phyloP scores from a whole-genome alignment of 768 basidiomycete species.

The Grammothele lineata region DNA sequence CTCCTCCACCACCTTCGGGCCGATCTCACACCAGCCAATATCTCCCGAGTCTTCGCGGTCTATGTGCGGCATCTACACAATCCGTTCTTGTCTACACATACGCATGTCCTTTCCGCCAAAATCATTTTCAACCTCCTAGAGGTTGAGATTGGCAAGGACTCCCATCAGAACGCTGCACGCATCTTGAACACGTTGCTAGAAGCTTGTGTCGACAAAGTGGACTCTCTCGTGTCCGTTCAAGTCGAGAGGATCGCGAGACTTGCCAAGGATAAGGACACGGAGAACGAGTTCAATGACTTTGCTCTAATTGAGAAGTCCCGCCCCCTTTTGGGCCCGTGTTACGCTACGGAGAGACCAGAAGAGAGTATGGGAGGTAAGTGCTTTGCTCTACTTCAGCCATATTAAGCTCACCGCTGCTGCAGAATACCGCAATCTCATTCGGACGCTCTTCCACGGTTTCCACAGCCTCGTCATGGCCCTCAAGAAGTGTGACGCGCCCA shows the following conservation, averaged over 20 bases:
- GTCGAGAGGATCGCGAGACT: constrained; percentile 48
- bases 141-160: constrained; percentile 71
- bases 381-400: background rate
- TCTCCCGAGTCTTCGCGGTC: constrained; percentile 73
- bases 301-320: constrained; percentile 79
- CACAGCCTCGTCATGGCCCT: constrained; percentile 73
- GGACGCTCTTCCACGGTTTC: constrained; percentile 85
- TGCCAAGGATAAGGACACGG: constrained; percentile 40
- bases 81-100: constrained; percentile 68
- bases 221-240: constrained; percentile 67
- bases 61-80: constrained; percentile 91
- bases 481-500: constrained; percentile 73
- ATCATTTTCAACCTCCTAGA: constrained; percentile 90
- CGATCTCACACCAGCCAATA: constrained; percentile 73
- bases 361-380: constrained; percentile 72
- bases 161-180: constrained; percentile 58
- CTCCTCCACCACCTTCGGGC: constrained; percentile 86
- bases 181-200: constrained; percentile 77
- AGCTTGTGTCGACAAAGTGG: constrained; percentile 79
- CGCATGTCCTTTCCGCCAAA: constrained; percentile 90
- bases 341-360: constrained; percentile 78
- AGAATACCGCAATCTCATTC: constrained; percentile 87
- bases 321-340: constrained; percentile 74
- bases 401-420: background rate
- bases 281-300: constrained; percentile 44